These are phyloP conservation scores for Trypanosoma avium DNA, from an alignment of 208 protist species.

Conservation along the genomic window DNA sequence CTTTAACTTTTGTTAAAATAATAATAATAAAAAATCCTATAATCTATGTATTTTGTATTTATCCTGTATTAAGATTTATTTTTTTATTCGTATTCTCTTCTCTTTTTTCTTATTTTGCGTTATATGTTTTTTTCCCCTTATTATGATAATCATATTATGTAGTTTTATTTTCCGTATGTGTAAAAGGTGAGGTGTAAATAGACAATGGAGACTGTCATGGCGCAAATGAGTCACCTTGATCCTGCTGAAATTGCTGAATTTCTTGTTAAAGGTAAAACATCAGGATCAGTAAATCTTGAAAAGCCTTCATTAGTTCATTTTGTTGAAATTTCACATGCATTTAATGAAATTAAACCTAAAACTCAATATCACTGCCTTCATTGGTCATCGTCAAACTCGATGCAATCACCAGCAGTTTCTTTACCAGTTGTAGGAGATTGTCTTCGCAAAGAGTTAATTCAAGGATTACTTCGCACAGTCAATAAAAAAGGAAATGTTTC, in stretches of 20 bases:
- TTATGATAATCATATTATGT: not conserved
- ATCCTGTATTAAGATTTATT: too few species aligned
- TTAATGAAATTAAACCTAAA: not conserved
- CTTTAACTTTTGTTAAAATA: too few species aligned
- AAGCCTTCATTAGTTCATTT: too few species aligned
- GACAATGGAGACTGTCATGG: slow-evolving; percentile 1
- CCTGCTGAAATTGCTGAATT: slow-evolving; percentile 23
- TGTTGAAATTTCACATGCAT: not conserved
- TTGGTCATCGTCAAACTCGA: slow-evolving; percentile 15
- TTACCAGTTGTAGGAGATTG: slow-evolving; percentile 20
- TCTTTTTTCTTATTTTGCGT: not conserved
- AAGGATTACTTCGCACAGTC: slow-evolving; percentile 1
- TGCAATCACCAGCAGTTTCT: slow-evolving; percentile 10
- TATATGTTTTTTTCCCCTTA: not conserved
- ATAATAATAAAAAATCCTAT: too few species aligned
- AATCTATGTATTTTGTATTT: too few species aligned
- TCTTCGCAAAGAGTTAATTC: not conserved
- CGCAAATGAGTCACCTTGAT: slow-evolving; percentile 19
- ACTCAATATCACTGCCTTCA: slow-evolving; percentile 20
- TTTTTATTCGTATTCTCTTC: too few species aligned
- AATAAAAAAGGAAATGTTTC: slow-evolving; percentile 12
- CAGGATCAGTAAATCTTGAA: too few species aligned
- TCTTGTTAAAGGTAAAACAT: too few species aligned
- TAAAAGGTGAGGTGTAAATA: not conserved
- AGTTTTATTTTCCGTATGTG: too few species aligned